Conservation (phyloP, 306 rosid species). For the Dicorynia guianensis region DNA sequence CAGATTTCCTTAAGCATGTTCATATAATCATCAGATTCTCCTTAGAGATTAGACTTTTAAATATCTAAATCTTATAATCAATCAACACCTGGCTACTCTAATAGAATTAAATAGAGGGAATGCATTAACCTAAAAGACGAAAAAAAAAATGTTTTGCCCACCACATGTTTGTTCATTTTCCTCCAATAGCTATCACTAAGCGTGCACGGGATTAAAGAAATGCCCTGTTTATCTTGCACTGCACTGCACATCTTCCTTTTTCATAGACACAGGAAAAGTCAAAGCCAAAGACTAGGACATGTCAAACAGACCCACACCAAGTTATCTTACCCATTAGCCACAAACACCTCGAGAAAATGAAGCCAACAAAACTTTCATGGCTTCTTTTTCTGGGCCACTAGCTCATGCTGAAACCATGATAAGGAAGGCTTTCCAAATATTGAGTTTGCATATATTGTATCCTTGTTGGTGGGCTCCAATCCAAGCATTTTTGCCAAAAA, state of each 20-base stretch:
- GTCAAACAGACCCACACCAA: constrained; percentile 46
- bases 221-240: constrained; percentile 43
- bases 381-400: constrained; percentile 37
- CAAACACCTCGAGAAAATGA: constrained; percentile 34
- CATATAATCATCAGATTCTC: constrained; percentile 59
- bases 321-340: constrained; percentile 27
- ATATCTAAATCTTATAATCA: constrained; percentile 32
- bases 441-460: constrained; percentile 8
- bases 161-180: constrained; percentile 43
- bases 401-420: constrained; percentile 32
- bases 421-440: constrained; percentile 35
- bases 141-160: constrained; percentile 17
- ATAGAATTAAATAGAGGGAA: constrained; percentile 27
- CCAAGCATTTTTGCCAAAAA: constrained; percentile 44
- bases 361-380: constrained; percentile 35
- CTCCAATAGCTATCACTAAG: constrained; percentile 47
- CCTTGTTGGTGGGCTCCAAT: constrained; percentile 68
- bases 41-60: constrained; percentile 47
- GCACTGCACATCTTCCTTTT: constrained; percentile 32
- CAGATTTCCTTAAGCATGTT: constrained; percentile 57
- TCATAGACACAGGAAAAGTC: neutral
- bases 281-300: constrained; percentile 52
- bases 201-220: constrained; percentile 57
- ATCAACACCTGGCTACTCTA: constrained; percentile 37
- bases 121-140: neutral